Base-by-base conservation (phyloP, 768 basidiomycete genomes). In the Leccinellum luteum region DNA sequence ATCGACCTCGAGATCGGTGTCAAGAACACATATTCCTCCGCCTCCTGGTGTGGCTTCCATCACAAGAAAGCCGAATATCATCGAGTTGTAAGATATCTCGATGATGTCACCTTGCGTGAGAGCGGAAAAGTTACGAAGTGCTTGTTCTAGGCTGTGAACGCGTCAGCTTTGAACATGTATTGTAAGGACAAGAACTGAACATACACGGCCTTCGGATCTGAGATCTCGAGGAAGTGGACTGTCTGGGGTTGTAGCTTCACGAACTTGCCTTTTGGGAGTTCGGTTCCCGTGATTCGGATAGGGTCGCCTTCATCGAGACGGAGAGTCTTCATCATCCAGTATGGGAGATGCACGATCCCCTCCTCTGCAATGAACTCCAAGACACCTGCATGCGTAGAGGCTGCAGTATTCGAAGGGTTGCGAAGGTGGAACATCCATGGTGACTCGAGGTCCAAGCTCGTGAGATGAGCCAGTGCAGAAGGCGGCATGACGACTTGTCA, bases 251-350 rank as follows among this genome's bases (percentile, higher is more conserved):
- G 97, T 48, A 99, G 78, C 74, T 99, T 99, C 69, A 99, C 91
- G 52, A 95, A 79, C 74, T 94, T 94, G 60, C 96, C 97, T 73
- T 98, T 98, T 0, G 85, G 85, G 15, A 98, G 80, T 59, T 89
- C 86, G 2, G 89, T 81, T 8, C 96, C 94, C 6, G 89, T 94
- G 52, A 98, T 87, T 45, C 94, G 87, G 59, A 99, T 91, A 12
- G 93, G 86, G 75, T 98, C 97, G 13, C 97, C 97, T 74, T 99
- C 97, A 55, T 87, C 87, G 27, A 99, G 75, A 27, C 92, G 85
- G 19, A 99, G 78, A 5, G 93, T 94, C 77, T 90, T 94, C 96
- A 99, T 99, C 92, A 99, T 96, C 97, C 97, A 99, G 64, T 94
- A 90, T 0, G 97, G 97, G 15, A 99, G 79, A 77, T 98, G 90